A percentile compares a stretch with the other conserved stretches of the same genome.
Evolutionary conservation across 257 asterid genomes (phyloP).

Genomic region (Ocimum tenuiflorum): DNA sequence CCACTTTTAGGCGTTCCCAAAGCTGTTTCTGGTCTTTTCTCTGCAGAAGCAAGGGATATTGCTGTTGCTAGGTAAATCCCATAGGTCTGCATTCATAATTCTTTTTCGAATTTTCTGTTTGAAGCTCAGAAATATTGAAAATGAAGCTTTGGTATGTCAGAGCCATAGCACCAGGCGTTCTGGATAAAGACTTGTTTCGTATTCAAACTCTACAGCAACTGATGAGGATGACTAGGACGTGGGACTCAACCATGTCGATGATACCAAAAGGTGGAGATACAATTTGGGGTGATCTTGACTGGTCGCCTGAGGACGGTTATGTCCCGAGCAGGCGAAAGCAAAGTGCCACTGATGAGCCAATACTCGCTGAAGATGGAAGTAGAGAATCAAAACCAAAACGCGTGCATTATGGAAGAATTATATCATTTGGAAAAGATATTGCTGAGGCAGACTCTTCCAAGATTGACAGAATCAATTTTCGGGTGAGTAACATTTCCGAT

Average conservation of each 20-base stretch:
- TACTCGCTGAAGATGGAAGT: conserved; percentile 14
- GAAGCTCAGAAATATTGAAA: background rate
- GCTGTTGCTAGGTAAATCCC: conserved; percentile 51
- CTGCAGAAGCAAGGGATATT: conserved; percentile 60
- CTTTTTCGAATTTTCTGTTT: background rate
- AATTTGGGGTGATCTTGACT: conserved; percentile 84
- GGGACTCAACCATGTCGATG: conserved; percentile 97
- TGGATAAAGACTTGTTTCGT: conserved; percentile 56
- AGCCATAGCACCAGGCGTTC: conserved; percentile 68
- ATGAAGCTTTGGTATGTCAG: conserved; percentile 21
- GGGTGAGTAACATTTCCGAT: conserved; percentile 34
- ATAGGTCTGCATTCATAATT: background rate
- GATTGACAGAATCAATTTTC: conserved; percentile 51
- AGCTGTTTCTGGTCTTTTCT: conserved; percentile 58
- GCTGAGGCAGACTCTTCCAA: conserved; percentile 49
- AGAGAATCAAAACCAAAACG: conserved; percentile 22
- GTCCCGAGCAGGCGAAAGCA: conserved; percentile 36
- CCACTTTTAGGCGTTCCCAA: conserved; percentile 71
- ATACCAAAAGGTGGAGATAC: conserved; percentile 85
- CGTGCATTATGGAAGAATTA: conserved; percentile 54
- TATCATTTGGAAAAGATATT: conserved; percentile 66
- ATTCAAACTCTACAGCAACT: conserved; percentile 71
- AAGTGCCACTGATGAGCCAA: conserved; percentile 24
- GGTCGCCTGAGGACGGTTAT: conserved; percentile 69
- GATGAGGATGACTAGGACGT: conserved; percentile 86